Base-by-base conservation (phyloP, 345 rosid genomes). In the Aquilaria malaccensis region DNA sequence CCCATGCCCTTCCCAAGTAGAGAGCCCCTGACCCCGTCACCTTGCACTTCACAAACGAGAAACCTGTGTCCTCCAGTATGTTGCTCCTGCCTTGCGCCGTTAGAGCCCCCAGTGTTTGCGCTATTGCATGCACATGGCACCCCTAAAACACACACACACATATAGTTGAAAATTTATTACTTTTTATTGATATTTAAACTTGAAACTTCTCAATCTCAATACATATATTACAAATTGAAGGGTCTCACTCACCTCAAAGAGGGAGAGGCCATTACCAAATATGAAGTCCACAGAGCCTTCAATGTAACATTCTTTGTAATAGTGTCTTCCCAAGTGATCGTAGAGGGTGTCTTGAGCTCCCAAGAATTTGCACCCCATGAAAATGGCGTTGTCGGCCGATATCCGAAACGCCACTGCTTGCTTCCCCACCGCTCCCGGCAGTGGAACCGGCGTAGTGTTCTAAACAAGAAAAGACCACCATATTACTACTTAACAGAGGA, bases 11-110 rank as follows among this genome's bases (percentile, higher is more conserved):
- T 3, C 99, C 99, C 11, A 94, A 82, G 64, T 81, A 94, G 6
- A 94, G 81, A 2, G 88, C 99, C 11, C 99, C 99, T 0, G 99
- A 90, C 4, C 97, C 99, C 62, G 99, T 94, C 76, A 94, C 92
- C 74, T 88, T 88, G 63, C 99, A 90, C 65, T 86, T 84, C 33
- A 94, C 85, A 50, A 94, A 94, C 1, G 99, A 94, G 85, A 94
- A 94, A 13, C 97, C 99, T 6, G 99, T 94, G 86, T 94, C 99
- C 5, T 94, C 95, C 65, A 94, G 7, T 37, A 83, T 67, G 61
- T 92, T 94, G 48, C 89, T 62, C 68, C 99, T 79, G 7, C 84
- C 84, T 6, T 89, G 97, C 1, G 95, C 95, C 30, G 97, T 91
- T 49, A 91, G 32, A 5, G 97, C 94, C 22, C 97, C 97, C 4